A percentile compares a stretch with the other conserved stretches of the same genome.
phyloP scores from a whole-genome alignment of 2,329 filamentous ascomycete species.

The Microdochium paspali region DNA sequence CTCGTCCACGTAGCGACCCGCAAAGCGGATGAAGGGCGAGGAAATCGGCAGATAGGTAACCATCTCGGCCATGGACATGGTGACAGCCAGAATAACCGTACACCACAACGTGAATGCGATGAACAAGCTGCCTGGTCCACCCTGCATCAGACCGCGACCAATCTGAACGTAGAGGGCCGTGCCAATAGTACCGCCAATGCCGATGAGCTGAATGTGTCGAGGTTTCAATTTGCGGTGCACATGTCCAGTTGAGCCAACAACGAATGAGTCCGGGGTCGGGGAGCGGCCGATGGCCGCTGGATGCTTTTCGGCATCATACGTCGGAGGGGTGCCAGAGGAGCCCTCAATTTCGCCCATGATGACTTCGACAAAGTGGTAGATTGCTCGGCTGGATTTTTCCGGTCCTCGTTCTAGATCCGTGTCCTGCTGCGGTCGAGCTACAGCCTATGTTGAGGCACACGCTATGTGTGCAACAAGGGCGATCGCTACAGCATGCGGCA shows the following conservation, averaged over 20 bases:
- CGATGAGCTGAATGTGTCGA: constrained; percentile 50
- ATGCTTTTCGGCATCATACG: constrained; percentile 8
- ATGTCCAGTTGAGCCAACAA: constrained; percentile 21
- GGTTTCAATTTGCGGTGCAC: constrained; percentile 45
- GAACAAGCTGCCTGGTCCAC: constrained; percentile 49
- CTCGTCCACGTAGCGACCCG: constrained; percentile 65
- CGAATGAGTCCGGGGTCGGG: constrained; percentile 3
- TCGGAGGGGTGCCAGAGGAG: background rate
- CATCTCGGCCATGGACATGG: constrained; percentile 62
- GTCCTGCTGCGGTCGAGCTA: too few relatives aligned
- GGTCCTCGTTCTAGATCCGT: too few relatives aligned
- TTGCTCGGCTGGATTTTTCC: too few relatives aligned
- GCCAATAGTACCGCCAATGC: constrained; percentile 56
- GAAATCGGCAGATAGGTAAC: constrained; percentile 69
- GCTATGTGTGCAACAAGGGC: too few relatives aligned
- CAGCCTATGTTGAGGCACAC: too few relatives aligned
- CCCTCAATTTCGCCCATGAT: background rate
- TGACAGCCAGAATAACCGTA: constrained; percentile 50
- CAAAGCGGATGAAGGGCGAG: constrained; percentile 70
- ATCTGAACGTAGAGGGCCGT: constrained; percentile 53
- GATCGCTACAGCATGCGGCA: too few relatives aligned
- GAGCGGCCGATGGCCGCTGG: constrained; percentile 1
- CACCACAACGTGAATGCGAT: constrained; percentile 54
- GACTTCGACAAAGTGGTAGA: too few relatives aligned
- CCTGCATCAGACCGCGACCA: constrained; percentile 45